A percentile compares a stretch with the other conserved stretches of the same genome.
These are phyloP conservation scores for Aspergillus thermomutatus DNA, from an alignment of 2,329 filamentous ascomycete species.

Conservation along the genomic window DNA sequence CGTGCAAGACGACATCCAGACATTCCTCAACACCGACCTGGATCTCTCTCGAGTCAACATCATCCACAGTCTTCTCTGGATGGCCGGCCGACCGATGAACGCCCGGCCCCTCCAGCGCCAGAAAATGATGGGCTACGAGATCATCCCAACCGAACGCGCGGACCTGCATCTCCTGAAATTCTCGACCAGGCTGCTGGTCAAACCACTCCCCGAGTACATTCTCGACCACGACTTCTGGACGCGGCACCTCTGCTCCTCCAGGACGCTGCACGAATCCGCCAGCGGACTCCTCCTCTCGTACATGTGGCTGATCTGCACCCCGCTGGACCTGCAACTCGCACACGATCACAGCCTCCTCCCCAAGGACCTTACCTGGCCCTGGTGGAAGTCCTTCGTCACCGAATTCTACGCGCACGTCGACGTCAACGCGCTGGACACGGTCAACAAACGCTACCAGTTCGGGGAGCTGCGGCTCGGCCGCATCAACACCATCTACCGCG, in stretches of 20 bases:
- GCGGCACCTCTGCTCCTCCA: constrained; percentile 14
- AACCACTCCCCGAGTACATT: constrained; percentile 25
- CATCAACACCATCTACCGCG: constrained; percentile 43
- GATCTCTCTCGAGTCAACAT: neutral
- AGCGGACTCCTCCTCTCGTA: constrained; percentile 43
- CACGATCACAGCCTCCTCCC: constrained; percentile 31
- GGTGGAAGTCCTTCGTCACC: constrained; percentile 36
- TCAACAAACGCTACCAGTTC: constrained; percentile 42
- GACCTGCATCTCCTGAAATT: constrained; percentile 27
- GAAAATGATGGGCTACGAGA: constrained; percentile 13
- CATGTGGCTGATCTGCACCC: constrained; percentile 37
- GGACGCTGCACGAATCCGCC: constrained; percentile 24
- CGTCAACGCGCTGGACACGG: constrained; percentile 26
- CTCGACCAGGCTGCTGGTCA: constrained; percentile 20
- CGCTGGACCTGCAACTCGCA: constrained; percentile 40
- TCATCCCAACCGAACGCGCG: constrained; percentile 23
- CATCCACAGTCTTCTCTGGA: neutral
- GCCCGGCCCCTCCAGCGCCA: constrained; percentile 17
- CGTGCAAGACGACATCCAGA: neutral
- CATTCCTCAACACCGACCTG: neutral
- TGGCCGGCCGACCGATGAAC: neutral
- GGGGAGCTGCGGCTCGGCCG: constrained; percentile 45
- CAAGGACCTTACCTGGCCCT: constrained; percentile 31
- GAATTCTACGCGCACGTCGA: constrained; percentile 27
- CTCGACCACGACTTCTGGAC: constrained; percentile 22